Evolutionary conservation across 805 yeast genomes (phyloP).

Genomic region (Wickerhamiella australiensis): DNA sequence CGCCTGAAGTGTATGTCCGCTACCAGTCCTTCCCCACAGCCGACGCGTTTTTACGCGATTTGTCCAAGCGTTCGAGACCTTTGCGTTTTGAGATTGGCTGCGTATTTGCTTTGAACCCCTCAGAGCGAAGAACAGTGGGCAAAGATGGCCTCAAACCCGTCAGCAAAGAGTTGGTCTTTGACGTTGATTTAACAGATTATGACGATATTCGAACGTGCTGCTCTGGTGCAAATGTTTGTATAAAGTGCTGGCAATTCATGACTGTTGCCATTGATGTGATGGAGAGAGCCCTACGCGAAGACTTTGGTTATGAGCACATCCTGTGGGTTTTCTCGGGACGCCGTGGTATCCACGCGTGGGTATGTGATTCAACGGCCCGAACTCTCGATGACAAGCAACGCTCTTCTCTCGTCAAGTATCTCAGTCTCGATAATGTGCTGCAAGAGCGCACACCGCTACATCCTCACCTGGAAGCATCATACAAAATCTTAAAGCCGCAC

Average conservation of each 20-base stretch:
- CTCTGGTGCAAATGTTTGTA: constrained; percentile 69
- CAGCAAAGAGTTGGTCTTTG: constrained; percentile 81
- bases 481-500: constrained; percentile 48
- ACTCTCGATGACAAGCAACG: constrained; percentile 58
- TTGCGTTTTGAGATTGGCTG: constrained; percentile 94
- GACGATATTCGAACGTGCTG: constrained; percentile 92
- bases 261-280: constrained; percentile 70
- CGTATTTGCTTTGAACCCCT: constrained; percentile 77
- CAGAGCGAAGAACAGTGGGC: constrained; percentile 63
- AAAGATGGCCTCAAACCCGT: constrained; percentile 69
- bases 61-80: constrained; percentile 54
- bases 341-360: constrained; percentile 99
- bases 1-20: constrained; percentile 80
- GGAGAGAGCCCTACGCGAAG: constrained; percentile 60
- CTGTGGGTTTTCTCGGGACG: constrained; percentile 97
- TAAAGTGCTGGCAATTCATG: constrained; percentile 87
- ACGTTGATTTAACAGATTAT: constrained; percentile 95
- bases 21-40: constrained; percentile 60
- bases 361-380: constrained; percentile 77
- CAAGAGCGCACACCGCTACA: constrained; percentile 69
- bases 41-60: constrained; percentile 69
- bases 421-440: constrained; percentile 42
- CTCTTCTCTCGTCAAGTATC: constrained; percentile 68
- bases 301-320: constrained; percentile 76
- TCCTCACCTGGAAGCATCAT: constrained; percentile 67